phyloP scores from a whole-genome alignment of 2,329 filamentous ascomycete species.

The Ophiostoma perfectum region DNA sequence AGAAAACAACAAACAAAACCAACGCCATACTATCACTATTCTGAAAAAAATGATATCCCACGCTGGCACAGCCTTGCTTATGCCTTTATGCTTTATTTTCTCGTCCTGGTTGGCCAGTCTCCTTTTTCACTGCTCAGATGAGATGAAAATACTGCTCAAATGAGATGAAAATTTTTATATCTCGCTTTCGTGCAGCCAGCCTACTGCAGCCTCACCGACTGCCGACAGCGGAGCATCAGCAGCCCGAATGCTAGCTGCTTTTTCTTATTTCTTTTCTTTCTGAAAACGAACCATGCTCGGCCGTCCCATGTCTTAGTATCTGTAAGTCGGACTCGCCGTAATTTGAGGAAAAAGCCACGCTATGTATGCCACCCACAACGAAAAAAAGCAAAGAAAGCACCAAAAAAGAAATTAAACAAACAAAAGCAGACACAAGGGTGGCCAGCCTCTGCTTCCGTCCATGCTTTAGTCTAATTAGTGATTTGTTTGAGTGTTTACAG shows the following conservation, averaged over 20 bases:
- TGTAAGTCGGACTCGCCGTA: slow-evolving; percentile 1
- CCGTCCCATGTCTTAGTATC: not conserved
- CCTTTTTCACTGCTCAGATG: not conserved
- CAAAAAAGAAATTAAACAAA: not conserved
- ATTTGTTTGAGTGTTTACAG: not conserved
- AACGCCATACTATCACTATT: not conserved
- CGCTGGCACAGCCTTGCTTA: not conserved
- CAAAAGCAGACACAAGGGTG: not conserved
- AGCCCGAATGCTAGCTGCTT: too few species aligned
- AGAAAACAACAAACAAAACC: not conserved
- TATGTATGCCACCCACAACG: not conserved
- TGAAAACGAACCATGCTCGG: not conserved
- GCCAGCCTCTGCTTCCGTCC: not conserved
- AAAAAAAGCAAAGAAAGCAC: not conserved
- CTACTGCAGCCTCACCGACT: not conserved
- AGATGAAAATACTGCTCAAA: not conserved
- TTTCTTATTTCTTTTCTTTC: too few species aligned
- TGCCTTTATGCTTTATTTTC: not conserved
- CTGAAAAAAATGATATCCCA: not conserved
- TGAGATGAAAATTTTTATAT: slow-evolving; percentile 3
- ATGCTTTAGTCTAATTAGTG: not conserved
- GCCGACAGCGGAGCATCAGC: slow-evolving; percentile 3
- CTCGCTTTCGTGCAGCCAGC: not conserved
- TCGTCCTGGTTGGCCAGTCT: not conserved
- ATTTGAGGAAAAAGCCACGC: not conserved